Base-by-base conservation (phyloP, 345 rosid genomes). In the Jatropha curcas region DNA sequence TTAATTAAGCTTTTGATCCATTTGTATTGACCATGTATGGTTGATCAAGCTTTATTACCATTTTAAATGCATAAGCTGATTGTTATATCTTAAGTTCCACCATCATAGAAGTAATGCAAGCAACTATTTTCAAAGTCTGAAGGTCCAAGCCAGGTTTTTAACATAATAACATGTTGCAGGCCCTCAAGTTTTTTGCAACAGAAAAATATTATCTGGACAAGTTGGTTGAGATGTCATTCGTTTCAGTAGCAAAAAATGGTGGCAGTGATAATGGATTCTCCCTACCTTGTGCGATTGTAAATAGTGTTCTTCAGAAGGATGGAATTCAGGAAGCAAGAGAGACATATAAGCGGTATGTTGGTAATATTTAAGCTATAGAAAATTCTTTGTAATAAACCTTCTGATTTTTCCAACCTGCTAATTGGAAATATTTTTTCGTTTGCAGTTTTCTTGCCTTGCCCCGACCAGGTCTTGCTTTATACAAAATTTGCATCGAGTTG, bases 391-490 rank as follows among this genome's bases (percentile, higher is more conserved):
- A n/a, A 70, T 24, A 20, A 28, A 13, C 9, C n/a, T n/a, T 27
- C 43, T 43, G 22, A 4, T 24, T 35, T 17, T 39, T 65, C n/a
- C 5, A 6, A 1, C 7, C 4, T 33, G 50, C 39, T 28, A 25
- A 37, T 24, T 2, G 59, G 17, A n/a, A n/a, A n/a, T n/a, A n/a
- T n/a, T n/a, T n/a, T 72, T 62, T 74, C 25, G 13, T 46, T 68
- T 78, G 80, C 88, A 95, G 99, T 77, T 95, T 90, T 84, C 85
- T 92, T 72, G 80, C 84, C 74, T 73, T 92, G 76, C 98, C 98
- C 2, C 92, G 69, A 31, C 99, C 99, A 0, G 89, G 91, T 78
- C 89, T 86, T 57, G 85, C 53, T 31, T 81, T 91, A 39, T 88
- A 84, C 77, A 82, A 65, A 88, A 76, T 67, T 41, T 89, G 98